phyloP scores from a whole-genome alignment of 768 basidiomycete species.

The Rhodotorula graminis region DNA sequence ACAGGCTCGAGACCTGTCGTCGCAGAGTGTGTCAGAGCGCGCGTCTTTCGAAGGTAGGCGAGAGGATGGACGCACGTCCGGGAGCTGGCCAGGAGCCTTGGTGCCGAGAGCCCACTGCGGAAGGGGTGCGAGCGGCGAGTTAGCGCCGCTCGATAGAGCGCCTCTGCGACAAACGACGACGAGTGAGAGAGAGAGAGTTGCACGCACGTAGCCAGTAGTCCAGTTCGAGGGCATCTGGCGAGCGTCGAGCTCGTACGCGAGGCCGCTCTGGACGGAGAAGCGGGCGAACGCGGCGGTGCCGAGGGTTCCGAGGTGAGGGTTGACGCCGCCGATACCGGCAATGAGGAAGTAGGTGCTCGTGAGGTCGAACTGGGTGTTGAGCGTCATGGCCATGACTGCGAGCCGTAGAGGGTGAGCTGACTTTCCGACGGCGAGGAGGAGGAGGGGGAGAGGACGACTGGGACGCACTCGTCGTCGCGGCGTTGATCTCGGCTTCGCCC shows the following conservation, averaged over 20 bases:
- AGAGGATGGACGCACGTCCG: neutral
- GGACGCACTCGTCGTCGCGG: constrained; percentile 45
- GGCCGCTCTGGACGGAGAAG: constrained; percentile 48
- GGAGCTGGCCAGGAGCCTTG: constrained; percentile 22
- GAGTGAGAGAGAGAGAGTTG: no score
- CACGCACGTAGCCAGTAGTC: constrained; percentile 47
- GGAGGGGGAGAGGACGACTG: no score
- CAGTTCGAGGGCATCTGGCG: constrained; percentile 50
- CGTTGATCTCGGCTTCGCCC: constrained; percentile 50
- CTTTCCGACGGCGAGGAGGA: no score
- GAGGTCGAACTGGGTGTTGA: constrained; percentile 49
- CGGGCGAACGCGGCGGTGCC: constrained; percentile 49
- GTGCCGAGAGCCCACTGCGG: constrained; percentile 27
- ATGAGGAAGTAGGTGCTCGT: constrained; percentile 51
- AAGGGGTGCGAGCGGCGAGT: no score
- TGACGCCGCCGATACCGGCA: constrained; percentile 51
- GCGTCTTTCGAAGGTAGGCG: no score
- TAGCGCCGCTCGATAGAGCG: no score
- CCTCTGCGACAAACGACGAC: no score
- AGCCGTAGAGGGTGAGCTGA: no score
- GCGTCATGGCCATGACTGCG: constrained; percentile 45
- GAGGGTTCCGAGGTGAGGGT: constrained; percentile 49
- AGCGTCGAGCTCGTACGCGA: constrained; percentile 51
- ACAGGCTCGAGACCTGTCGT: constrained; percentile 37
- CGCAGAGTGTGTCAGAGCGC: neutral